phyloP scores from a whole-genome alignment of 345 rosid genomes.

The Arabis alpina region DNA sequence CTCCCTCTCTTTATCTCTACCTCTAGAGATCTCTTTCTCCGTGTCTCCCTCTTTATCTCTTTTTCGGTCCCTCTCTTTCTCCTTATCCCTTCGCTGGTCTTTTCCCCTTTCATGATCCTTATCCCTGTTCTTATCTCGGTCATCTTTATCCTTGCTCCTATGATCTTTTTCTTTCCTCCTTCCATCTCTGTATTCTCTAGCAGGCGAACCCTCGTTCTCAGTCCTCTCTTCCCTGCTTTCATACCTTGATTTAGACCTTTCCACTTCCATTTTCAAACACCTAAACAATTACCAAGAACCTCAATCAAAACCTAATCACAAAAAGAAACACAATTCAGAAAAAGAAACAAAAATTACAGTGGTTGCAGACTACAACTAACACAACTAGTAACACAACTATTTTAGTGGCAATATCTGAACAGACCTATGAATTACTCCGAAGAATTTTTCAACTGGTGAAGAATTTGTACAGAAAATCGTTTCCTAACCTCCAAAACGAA shows the following conservation, averaged over 20 bases:
- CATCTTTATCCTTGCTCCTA: slow-evolving; percentile 51
- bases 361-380: slow-evolving; percentile 7
- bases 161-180: slow-evolving; percentile 58
- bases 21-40: slow-evolving; percentile 47
- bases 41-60: slow-evolving; percentile 49
- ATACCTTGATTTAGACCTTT: slow-evolving; percentile 42
- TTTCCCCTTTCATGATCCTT: slow-evolving; percentile 52
- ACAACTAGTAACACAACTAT: slow-evolving; percentile 4
- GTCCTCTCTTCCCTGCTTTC: slow-evolving; percentile 41
- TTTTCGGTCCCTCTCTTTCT: slow-evolving; percentile 48
- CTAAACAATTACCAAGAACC: slow-evolving; percentile 14
- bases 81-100: slow-evolving; percentile 52
- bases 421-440: slow-evolving; percentile 6
- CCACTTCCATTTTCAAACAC: slow-evolving; percentile 36
- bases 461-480: not conserved
- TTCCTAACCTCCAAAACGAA: slow-evolving; percentile 15
- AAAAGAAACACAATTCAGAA: slow-evolving; percentile 2
- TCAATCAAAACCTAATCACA: slow-evolving; percentile 26
- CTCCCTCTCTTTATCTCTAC: slow-evolving; percentile 52
- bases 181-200: slow-evolving; percentile 46
- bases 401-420: not conserved
- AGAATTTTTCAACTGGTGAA: not conserved
- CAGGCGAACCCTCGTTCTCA: slow-evolving; percentile 38
- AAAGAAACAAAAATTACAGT: slow-evolving; percentile 1
- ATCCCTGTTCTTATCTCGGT: slow-evolving; percentile 53